Base-by-base conservation (phyloP, 257 asterid species). In the Coffea eugenioides region DNA sequence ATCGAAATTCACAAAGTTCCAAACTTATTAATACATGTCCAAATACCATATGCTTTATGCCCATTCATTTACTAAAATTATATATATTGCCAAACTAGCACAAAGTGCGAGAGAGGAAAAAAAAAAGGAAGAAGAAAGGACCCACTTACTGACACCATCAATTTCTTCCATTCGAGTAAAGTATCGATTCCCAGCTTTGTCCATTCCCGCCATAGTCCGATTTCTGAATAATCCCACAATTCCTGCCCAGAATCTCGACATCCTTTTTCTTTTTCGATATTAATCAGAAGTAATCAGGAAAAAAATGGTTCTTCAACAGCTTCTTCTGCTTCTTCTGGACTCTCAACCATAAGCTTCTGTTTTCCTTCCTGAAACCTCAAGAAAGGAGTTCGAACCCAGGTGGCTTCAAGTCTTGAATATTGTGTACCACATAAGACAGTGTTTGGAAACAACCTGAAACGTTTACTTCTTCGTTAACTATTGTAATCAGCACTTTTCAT, bases 141-240 rank as follows among this genome's bases (percentile, higher is more conserved):
- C 78, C 80, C 88, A 89, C 94, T 90, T 88, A 95, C 99, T 86
- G 79, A 83, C 65, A 79, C 98, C 97, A 83, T 96, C 99, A 79
- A 91, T 77, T 84, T 86, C 87, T 77, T 91, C 97, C 20, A 78
- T 88, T 80, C 89, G 86, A 67, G 90, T 76, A 80, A 92, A 94
- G 86, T 96, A 96, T 15, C 90, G 91, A 87, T 96, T 96, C 75
- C 99, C 98, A 15, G 85, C 64, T 89, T 89, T 96, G 82, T 96
- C 99, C 68, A 86, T 72, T 49, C 99, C 99, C 54, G 84, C 83
- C 20, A 85, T 79, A 23, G 86, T 76, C 84, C 87, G 85, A 76
- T 82, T 94, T 77, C 88, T 91, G 75, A 93, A 89, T 25, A 96
- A 51, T 64, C 89, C 97, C n/a, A 88, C 80, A 45, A 94, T 43